These are phyloP conservation scores for Luffa aegyptiaca DNA, from an alignment of 306 rosid genomes.

Conservation along the genomic window DNA sequence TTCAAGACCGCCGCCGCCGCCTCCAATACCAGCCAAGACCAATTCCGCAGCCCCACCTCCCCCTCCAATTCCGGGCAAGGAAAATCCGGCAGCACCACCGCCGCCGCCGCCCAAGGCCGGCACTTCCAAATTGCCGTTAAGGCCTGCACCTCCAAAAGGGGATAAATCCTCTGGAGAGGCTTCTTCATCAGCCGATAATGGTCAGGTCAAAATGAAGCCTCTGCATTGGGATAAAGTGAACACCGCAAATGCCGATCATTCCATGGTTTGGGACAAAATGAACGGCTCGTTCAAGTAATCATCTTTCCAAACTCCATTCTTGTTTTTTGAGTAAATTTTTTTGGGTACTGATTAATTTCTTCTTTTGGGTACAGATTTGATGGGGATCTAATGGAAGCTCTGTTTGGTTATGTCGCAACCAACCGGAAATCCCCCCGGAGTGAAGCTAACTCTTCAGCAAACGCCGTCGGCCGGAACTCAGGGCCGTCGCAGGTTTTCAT, in stretches of 20 bases:
- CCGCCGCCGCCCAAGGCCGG: constrained; percentile 34
- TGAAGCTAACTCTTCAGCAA: constrained; percentile 19
- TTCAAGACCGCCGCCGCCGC: constrained; percentile 18
- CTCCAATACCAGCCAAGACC: constrained; percentile 11
- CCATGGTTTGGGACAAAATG: constrained; percentile 95
- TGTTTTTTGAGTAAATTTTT: background rate
- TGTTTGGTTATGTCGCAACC: constrained; percentile 58
- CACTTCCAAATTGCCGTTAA: constrained; percentile 33
- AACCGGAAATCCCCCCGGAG: constrained; percentile 34
- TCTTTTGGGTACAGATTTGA: constrained; percentile 48
- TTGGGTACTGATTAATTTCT: background rate
- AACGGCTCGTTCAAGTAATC: constrained; percentile 74
- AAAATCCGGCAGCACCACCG: constrained; percentile 16
- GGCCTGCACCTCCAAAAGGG: constrained; percentile 31
- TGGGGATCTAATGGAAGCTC: constrained; percentile 89
- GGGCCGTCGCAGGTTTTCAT: constrained; percentile 27
- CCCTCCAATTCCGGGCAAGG: constrained; percentile 1
- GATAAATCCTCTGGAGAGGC: constrained; percentile 14
- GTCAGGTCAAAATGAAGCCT: constrained; percentile 63
- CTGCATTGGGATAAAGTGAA: constrained; percentile 89
- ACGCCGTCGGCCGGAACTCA: constrained; percentile 14
- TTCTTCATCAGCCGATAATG: constrained; percentile 20
- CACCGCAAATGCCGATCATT: constrained; percentile 49
- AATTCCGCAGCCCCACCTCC: constrained; percentile 21
- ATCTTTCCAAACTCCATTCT: background rate